Conservation (phyloP, 1,139 yeast genomes). For the Scheffersomyces titani region DNA sequence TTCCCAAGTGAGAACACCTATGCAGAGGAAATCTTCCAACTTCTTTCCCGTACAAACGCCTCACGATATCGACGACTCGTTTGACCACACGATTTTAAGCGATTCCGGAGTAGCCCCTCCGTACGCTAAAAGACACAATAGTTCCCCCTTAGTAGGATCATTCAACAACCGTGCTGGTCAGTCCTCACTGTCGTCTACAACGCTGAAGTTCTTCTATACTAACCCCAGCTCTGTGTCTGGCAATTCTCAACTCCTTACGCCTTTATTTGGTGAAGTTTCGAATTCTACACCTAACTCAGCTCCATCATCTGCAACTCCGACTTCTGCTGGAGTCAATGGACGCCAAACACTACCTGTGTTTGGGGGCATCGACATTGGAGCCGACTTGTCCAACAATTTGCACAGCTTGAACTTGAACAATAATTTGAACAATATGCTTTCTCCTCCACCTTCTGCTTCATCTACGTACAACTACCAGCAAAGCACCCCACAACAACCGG, state of each 20-base stretch:
- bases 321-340: not conserved
- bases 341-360: not conserved
- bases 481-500: not conserved
- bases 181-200: not conserved
- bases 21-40: constrained; percentile 16
- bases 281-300: not conserved
- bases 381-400: constrained; percentile 5
- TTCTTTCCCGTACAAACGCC: constrained; percentile 13
- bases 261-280: not conserved
- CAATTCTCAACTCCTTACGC: not conserved
- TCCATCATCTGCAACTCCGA: not conserved
- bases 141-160: constrained; percentile 14
- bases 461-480: not conserved
- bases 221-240: not conserved
- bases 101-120: not conserved
- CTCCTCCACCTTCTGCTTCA: constrained; percentile 1
- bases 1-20: not conserved
- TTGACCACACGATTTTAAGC: not conserved
- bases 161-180: constrained; percentile 3
- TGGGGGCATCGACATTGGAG: not conserved
- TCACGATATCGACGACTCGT: not conserved
- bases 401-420: constrained; percentile 4
- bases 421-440: not conserved
- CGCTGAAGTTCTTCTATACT: constrained; percentile 6
- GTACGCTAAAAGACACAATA: constrained; percentile 9